A percentile compares a stretch with the other conserved stretches of the same genome.
phyloP scores from a whole-genome alignment of 176 grass and related monocot species.

The Rhynchospora pubera region DNA sequence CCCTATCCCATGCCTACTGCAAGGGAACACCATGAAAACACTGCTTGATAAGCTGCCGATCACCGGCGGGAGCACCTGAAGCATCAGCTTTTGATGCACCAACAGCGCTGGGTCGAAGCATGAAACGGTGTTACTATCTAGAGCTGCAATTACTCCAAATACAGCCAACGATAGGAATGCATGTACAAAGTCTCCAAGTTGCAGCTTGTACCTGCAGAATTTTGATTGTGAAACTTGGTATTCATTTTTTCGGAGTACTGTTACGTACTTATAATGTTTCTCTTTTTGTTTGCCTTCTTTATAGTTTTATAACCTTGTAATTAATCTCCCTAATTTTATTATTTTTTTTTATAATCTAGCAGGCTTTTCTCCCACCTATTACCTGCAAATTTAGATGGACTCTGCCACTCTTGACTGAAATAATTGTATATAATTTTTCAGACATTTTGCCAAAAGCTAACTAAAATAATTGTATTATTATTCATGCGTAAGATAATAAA shows the following conservation, averaged over 20 bases:
- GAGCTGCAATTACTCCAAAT: conserved; percentile 47
- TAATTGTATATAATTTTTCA: too few species aligned
- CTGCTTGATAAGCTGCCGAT: conserved; percentile 45
- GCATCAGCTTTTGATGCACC: conserved; percentile 37
- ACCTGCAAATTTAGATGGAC: too few species aligned
- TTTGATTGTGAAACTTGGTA: background rate
- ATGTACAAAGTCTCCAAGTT: conserved; percentile 50
- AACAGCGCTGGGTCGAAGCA: conserved; percentile 54
- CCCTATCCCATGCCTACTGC: conserved; percentile 51
- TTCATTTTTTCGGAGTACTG: background rate
- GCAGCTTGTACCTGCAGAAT: conserved; percentile 36
- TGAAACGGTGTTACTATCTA: conserved; percentile 48
- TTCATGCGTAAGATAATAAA: too few species aligned
- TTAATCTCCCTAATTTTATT: too few species aligned
- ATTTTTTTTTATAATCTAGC: background rate
- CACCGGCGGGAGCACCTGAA: conserved; percentile 48
- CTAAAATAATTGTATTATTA: too few species aligned
- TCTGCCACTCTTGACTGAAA: too few species aligned
- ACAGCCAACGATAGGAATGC: conserved; percentile 42
- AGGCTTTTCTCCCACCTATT: background rate
- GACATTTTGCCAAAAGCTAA: too few species aligned
- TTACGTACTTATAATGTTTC: background rate
- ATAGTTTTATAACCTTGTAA: too few species aligned
- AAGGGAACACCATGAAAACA: conserved; percentile 48
- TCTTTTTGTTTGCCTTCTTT: background rate